These are phyloP conservation scores for Phytophthora sp. DNA, from an alignment of 352 stramenopile species.

Conservation along the genomic window DNA sequence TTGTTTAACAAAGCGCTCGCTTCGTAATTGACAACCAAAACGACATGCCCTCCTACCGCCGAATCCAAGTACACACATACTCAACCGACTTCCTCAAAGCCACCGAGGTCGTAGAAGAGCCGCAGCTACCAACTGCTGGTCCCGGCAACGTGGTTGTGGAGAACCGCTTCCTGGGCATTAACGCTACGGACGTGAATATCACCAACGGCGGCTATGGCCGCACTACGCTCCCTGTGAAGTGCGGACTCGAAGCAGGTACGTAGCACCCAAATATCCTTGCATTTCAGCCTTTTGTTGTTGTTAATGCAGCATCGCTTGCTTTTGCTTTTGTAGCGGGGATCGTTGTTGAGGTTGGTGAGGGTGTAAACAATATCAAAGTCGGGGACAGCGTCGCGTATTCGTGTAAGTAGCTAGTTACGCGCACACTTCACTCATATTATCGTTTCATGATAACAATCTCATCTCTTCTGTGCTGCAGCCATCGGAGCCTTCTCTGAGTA, in stretches of 20 bases:
- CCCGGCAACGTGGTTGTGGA: slow-evolving; percentile 45
- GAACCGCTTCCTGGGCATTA: slow-evolving; percentile 45
- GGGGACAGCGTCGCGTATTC: slow-evolving; percentile 48
- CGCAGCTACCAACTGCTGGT: slow-evolving; percentile 28
- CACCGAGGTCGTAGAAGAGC: slow-evolving; percentile 36
- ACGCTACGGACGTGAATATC: slow-evolving; percentile 61
- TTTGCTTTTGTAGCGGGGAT: slow-evolving; percentile 31
- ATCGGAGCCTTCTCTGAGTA: slow-evolving; percentile 64
- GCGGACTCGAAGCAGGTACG: slow-evolving; percentile 20
- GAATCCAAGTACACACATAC: slow-evolving; percentile 46
- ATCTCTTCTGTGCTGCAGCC: slow-evolving; percentile 4
- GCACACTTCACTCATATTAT: background rate
- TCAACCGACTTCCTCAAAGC: slow-evolving; percentile 53
- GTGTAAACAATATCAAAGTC: slow-evolving; percentile 46
- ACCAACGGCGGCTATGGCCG: slow-evolving; percentile 43
- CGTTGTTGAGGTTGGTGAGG: slow-evolving; percentile 41
- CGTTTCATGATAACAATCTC: background rate
- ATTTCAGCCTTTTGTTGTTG: background rate
- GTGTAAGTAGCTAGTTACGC: slow-evolving; percentile 14
- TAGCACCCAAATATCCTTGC: background rate
- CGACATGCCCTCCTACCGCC: slow-evolving; percentile 37
- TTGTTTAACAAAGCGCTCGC: slow-evolving; percentile 2
- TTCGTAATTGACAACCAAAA: slow-evolving; percentile 2
- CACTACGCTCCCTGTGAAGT: slow-evolving; percentile 18
- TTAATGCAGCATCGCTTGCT: background rate